phyloP scores from a whole-genome alignment of 2,329 filamentous ascomycete genomes.

The Hypoxylon sp. region DNA sequence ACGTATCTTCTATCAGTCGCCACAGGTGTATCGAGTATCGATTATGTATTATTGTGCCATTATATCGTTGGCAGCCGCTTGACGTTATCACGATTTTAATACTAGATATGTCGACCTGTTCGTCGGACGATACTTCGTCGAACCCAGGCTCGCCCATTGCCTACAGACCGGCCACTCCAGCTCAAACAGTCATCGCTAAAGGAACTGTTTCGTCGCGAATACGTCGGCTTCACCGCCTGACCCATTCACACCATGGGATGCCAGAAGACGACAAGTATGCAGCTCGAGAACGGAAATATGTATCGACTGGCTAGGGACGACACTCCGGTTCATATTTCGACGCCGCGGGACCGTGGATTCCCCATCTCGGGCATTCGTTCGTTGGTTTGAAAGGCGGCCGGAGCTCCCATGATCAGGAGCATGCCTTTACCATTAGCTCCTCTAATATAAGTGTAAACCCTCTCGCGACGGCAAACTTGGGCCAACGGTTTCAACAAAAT shows the following conservation, averaged over 20 bases:
- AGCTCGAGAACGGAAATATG: slow-evolving; percentile 47
- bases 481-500: slow-evolving; percentile 32
- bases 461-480: slow-evolving; percentile 1
- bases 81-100: slow-evolving; percentile 2
- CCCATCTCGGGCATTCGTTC: slow-evolving; percentile 50
- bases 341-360: slow-evolving; percentile 43
- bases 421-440: slow-evolving; percentile 34
- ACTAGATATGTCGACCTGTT: slow-evolving; percentile 35
- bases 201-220: slow-evolving; percentile 54
- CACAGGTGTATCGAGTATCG: slow-evolving; percentile 20
- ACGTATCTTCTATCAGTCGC: slow-evolving; percentile 9
- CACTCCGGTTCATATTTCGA: slow-evolving; percentile 46
- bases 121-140: slow-evolving; percentile 30
- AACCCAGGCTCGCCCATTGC: slow-evolving; percentile 14
- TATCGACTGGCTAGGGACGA: slow-evolving; percentile 51
- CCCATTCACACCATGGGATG: slow-evolving; percentile 38
- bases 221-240: slow-evolving; percentile 50
- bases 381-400: slow-evolving; percentile 43
- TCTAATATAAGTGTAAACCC: slow-evolving; percentile 14
- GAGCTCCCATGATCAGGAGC: slow-evolving; percentile 44
- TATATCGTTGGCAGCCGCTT: slow-evolving; percentile 6
- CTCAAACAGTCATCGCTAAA: slow-evolving; percentile 45
- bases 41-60: slow-evolving; percentile 15
- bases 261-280: slow-evolving; percentile 36
- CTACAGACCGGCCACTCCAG: slow-evolving; percentile 23